Base-by-base conservation (phyloP, 1,284 basidiomycete species). In the Cystobasidium sp. region DNA sequence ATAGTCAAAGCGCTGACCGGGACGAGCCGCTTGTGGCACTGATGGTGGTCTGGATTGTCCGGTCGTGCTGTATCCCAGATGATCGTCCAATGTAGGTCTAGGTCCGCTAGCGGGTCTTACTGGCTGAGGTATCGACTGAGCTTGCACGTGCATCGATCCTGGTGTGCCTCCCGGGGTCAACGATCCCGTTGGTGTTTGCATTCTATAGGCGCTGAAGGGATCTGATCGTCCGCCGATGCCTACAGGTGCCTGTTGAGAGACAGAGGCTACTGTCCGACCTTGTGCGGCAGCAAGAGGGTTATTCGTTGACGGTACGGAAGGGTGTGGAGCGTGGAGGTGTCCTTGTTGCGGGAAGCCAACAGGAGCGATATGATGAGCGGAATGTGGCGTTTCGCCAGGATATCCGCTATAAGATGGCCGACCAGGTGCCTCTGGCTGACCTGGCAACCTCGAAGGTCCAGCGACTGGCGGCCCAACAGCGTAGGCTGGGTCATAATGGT, bases 261-360 rank as follows among this genome's bases (percentile, higher is more conserved):
- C 70, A 8, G 70, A 73, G 2, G 70, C 70, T 16, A 73, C 70
- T 6, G 70, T 73, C n/a, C 70, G 49, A 12, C 70, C 70, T 41
- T 73, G 70, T 31, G 70, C 70, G 9, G 70, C 63, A 7, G 64
- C 47, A 16, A 66, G 64, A 8, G 64, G 64, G 31, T 66, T 66
- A 14, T 66, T 52, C 7, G 47, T 52, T 3, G 64, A 31, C 14
- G 49, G 18, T 39, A 24, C 20, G 24, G 49, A 51, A 20, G 49
- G 22, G 20, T 51, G 24, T n/a, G 44, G 37, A 39, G 49, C 7
- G 41, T 53, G 16, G 22, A 7, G 16, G 12, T 51, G 49, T 16
- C 46, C 20, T n/a, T 51, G 49, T 16, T 66, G 51, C 12, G 39
- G 6, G 49, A 43, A 46, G 7, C 46, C 46, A 31, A 31, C 9